Base-by-base conservation (phyloP, 2,329 filamentous ascomycete species). In the Diaporthe sp. region DNA sequence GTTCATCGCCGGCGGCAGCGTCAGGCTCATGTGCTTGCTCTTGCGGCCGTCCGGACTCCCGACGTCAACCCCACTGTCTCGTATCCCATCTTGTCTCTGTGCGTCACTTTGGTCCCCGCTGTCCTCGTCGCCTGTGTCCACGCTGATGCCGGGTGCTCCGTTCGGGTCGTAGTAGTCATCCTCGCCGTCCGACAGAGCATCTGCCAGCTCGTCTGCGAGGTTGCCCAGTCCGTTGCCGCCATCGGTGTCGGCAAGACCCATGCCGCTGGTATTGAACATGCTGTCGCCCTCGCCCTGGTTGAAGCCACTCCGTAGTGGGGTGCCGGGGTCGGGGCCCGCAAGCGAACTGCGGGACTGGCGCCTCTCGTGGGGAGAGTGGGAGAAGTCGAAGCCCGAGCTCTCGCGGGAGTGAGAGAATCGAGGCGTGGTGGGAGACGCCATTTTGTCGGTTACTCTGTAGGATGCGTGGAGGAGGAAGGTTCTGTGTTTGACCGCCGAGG, bases 131-230 rank as follows among this genome's bases (percentile, higher is more conserved):
- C 64, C 64, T 15, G 15, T 80, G 71, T 83, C 79, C 38, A 86
- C 81, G 76, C 80, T 83, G 80, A 86, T 84, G 71, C 83, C 84
- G 8, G 84, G 83, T 40, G 79, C 70, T 28, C 77, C 80, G 60
- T 80, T 77, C 67, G 88, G 85, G 73, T 85, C 84, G 67, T 87
- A 86, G 45, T 89, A 87, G 28, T 88, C 89, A n/a, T 86, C 87
- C 52, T 92, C 91, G 54, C 90, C 91, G 73, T 89, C 90, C 12
- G 91, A 92, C 45, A 93, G 91, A 5, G 92, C 92, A 80, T 94
- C 93, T 1, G 93, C 94, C 64, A 97, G 86, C 83, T 97, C 94
- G 82, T 96, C 94, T 2, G 94, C 94, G 66, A 97, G 83, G 78
- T 95, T 96, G 42, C 94, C 94, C 76, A 95, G 86, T 12, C 92